A percentile compares a stretch with the other conserved stretches of the same genome.
phyloP scores from a whole-genome alignment of 2,329 filamentous ascomycete genomes.

The Capronia americana region DNA sequence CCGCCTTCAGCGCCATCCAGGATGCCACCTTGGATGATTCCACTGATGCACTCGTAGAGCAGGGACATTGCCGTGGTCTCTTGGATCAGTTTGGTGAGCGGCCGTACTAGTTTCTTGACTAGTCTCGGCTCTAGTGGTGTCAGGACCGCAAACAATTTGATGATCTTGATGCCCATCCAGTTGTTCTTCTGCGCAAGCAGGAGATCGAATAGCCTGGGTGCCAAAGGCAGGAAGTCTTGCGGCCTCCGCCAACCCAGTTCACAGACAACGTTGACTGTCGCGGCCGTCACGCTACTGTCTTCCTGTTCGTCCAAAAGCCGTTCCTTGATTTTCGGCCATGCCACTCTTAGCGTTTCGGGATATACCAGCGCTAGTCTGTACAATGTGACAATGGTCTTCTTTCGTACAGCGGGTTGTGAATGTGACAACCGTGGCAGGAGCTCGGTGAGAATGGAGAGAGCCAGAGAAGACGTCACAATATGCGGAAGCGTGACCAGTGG shows the following conservation, averaged over 20 bases:
- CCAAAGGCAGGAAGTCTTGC: conserved; percentile 89
- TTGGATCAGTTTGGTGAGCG: conserved; percentile 88
- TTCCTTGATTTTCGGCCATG: conserved; percentile 98
- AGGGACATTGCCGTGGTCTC: conserved; percentile 98
- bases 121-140: conserved; percentile 91
- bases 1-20: conserved; percentile 80
- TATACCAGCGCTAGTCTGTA: conserved; percentile 96
- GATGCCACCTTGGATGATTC: conserved; percentile 96
- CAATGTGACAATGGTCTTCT: conserved; percentile 94
- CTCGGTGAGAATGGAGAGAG: conserved; percentile 86
- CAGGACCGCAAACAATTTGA: conserved; percentile 96
- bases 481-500: conserved; percentile 92
- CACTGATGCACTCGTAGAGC: conserved; percentile 97
- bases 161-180: conserved; percentile 99
- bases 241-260: conserved; percentile 94
- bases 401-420: conserved; percentile 82
- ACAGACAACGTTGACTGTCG: conserved; percentile 95
- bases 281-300: conserved; percentile 90
- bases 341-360: conserved; percentile 86
- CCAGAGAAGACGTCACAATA: conserved; percentile 89
- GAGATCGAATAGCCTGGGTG: conserved; percentile 88
- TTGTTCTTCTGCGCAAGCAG: conserved; percentile 93
- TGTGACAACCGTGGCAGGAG: conserved; percentile 85
- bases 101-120: conserved; percentile 87
- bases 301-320: conserved; percentile 87